These are phyloP conservation scores for Fusarium scirpi DNA, from an alignment of 2,329 filamentous ascomycete species.

Conservation along the genomic window DNA sequence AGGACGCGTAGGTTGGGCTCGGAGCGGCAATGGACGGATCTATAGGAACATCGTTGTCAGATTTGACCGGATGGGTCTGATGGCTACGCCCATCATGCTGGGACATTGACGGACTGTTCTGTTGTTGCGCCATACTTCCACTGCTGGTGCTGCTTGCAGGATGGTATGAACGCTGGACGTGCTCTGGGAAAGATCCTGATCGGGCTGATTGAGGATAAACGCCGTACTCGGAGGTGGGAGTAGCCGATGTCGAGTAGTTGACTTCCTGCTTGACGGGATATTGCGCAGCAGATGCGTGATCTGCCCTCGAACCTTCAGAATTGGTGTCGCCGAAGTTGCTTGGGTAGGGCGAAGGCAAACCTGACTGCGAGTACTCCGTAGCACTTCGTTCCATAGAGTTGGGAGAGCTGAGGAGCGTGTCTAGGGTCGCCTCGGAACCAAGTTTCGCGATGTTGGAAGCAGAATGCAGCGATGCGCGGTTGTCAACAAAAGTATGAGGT, in stretches of 20 bases:
- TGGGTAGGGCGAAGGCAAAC: conserved; percentile 82
- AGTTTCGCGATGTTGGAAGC: conserved; percentile 37
- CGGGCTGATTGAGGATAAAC: conserved; percentile 80
- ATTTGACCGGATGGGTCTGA: conserved; percentile 83
- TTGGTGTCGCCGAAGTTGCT: conserved; percentile 74
- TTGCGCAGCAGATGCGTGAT: conserved; percentile 93
- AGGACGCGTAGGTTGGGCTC: conserved; percentile 85
- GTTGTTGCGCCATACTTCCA: conserved; percentile 94
- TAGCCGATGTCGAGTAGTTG: conserved; percentile 81
- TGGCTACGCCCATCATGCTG: conserved; percentile 83
- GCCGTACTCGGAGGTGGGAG: conserved; percentile 90
- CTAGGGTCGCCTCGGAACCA: conserved; percentile 46
- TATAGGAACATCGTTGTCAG: conserved; percentile 98
- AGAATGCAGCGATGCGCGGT: conserved; percentile 41
- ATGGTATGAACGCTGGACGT: conserved; percentile 87
- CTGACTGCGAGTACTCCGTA: conserved; percentile 86
- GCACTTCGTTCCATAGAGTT: conserved; percentile 71
- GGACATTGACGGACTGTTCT: conserved; percentile 97
- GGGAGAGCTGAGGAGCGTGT: conserved; percentile 44
- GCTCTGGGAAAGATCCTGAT: conserved; percentile 87
- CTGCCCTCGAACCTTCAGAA: conserved; percentile 89
- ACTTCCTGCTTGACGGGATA: conserved; percentile 87
- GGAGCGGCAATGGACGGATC: conserved; percentile 96
- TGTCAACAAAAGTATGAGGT: conserved; percentile 50
- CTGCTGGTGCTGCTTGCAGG: conserved; percentile 78